Percentiles rank a stretch among this genome's conserved stretches.
Conservation (phyloP, 176 grass and related monocot genomes). For the Raddia distichophylla region DNA sequence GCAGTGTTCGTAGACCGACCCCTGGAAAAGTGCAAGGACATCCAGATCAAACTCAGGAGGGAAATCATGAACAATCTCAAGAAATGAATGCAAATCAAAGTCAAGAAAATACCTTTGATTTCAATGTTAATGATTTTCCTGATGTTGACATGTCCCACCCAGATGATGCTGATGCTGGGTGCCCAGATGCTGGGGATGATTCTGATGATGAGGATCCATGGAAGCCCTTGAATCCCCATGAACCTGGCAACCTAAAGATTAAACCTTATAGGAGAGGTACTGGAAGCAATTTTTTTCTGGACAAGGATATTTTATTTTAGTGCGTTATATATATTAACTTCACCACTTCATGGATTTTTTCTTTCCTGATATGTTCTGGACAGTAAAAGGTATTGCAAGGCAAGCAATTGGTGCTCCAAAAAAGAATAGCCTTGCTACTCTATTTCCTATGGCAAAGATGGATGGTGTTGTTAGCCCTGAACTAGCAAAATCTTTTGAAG, state of each 20-base stretch:
- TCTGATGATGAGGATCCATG: conserved; percentile 83
- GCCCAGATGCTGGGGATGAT: conserved; percentile 55
- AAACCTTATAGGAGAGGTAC: conserved; percentile 86
- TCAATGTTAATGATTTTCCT: conserved; percentile 44
- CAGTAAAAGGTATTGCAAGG: conserved; percentile 70
- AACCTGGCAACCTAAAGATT: conserved; percentile 78
- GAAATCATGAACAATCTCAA: conserved; percentile 20
- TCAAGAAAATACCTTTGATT: conserved; percentile 44
- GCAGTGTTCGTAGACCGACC: conserved; percentile 46
- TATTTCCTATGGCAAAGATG: conserved; percentile 90
- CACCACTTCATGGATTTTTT: conserved; percentile 12
- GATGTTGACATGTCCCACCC: conserved; percentile 43
- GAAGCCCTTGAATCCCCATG: conserved; percentile 85
- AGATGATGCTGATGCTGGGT: conserved; percentile 58
- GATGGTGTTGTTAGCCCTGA: conserved; percentile 51
- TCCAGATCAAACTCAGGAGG: conserved; percentile 28
- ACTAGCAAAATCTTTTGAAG: conserved; percentile 57
- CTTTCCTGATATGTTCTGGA: conserved; percentile 49
- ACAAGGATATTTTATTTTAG: conserved; percentile 35
- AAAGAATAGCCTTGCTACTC: conserved; percentile 49
- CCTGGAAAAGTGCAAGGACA: conserved; percentile 45
- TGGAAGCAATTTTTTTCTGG: conserved; percentile 14
- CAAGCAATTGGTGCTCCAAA: conserved; percentile 41
- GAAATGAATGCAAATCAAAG: conserved; percentile 37
- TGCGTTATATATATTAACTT: conserved; percentile 29